These are phyloP conservation scores for Metschnikowia cubensis DNA, from an alignment of 805 yeast species.

Conservation along the genomic window DNA sequence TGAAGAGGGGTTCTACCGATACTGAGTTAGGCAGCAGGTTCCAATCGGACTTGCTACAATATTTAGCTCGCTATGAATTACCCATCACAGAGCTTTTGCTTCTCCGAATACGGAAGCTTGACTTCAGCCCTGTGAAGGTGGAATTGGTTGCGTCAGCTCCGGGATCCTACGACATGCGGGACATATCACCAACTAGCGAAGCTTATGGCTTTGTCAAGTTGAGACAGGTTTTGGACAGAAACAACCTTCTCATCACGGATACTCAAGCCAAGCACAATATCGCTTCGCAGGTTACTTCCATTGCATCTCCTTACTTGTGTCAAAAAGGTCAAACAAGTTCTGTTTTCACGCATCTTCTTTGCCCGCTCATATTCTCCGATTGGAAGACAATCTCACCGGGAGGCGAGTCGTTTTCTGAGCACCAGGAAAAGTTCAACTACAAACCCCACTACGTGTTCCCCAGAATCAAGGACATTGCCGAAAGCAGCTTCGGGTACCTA, in stretches of 20 bases:
- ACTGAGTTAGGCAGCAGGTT: slow-evolving; percentile 26
- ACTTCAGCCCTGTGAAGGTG: slow-evolving; percentile 47
- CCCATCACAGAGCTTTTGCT: slow-evolving; percentile 25
- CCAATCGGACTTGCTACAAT: slow-evolving; percentile 41
- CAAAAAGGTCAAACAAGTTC: slow-evolving; percentile 29
- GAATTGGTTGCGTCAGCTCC: slow-evolving; percentile 58
- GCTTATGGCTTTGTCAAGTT: slow-evolving; percentile 48
- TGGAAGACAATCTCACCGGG: slow-evolving; percentile 28
- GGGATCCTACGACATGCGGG: slow-evolving; percentile 25
- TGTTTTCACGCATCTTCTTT: slow-evolving; percentile 44
- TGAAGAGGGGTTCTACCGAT: slow-evolving; percentile 16
- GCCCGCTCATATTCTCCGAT: slow-evolving; percentile 40
- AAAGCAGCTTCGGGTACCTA: slow-evolving; percentile 41
- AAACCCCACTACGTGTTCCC: slow-evolving; percentile 44
- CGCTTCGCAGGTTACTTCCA: slow-evolving; percentile 46
- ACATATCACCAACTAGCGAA: slow-evolving; percentile 15
- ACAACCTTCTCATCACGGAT: slow-evolving; percentile 25
- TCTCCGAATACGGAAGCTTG: slow-evolving; percentile 27
- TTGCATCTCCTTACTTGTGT: slow-evolving; percentile 41
- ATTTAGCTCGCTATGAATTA: slow-evolving; percentile 42
- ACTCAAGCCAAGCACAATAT: slow-evolving; percentile 23
- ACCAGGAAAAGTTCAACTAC: slow-evolving; percentile 25
- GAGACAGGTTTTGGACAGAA: slow-evolving; percentile 35
- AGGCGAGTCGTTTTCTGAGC: slow-evolving; percentile 13
- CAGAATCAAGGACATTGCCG: slow-evolving; percentile 34